Base-by-base conservation (phyloP, 2,329 filamentous ascomycete genomes). In the Cercospora janseana region DNA sequence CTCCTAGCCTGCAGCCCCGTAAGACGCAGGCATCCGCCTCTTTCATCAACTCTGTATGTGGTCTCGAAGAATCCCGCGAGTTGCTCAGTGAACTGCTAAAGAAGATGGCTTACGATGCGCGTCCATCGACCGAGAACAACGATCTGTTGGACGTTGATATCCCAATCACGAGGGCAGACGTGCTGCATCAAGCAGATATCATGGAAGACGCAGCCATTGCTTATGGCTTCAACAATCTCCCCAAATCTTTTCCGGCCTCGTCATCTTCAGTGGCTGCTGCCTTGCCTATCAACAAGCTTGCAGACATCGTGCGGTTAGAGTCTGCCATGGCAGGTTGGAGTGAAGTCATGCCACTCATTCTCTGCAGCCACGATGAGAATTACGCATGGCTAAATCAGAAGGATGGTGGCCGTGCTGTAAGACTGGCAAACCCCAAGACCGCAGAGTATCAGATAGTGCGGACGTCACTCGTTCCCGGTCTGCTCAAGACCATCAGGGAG, bases 141-240 rank as follows among this genome's bases (percentile, higher is more conserved):
- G 84, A 88, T 66, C 70, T 69, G 42, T 74, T 93, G 42, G 86
- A 94, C 63, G 84, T 97, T 21, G 79, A 85, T 27, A 81, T 97
- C 18, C 93, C 93, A 6, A 82, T 91, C 24, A 97, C 91, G 38
- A 83, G 93, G 56, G 92, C 93, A 40, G 93, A 98, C 69, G 86
- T 98, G 32, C 83, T 98, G 24, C 93, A 98, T 71, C 87, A 96
- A 67, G 94, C 90, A 63, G 93, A 98, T 68, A 88, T 98, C 60
- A 98, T 98, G 92, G 93, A 98, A 74, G 94, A 98, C 67, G 85
- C 94, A 15, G 93, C 90, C 31, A 93, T 98, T 58, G 90, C 89
- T 46, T 96, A 97, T 70, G 93, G 94, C 59, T 98, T 95, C 80
- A 98, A 98, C 78, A 89, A 87, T 57, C 84, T 98, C 13, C 91